Conservation (phyloP, 495 filamentous ascomycete genomes). For the Cetradonia linearis region DNA sequence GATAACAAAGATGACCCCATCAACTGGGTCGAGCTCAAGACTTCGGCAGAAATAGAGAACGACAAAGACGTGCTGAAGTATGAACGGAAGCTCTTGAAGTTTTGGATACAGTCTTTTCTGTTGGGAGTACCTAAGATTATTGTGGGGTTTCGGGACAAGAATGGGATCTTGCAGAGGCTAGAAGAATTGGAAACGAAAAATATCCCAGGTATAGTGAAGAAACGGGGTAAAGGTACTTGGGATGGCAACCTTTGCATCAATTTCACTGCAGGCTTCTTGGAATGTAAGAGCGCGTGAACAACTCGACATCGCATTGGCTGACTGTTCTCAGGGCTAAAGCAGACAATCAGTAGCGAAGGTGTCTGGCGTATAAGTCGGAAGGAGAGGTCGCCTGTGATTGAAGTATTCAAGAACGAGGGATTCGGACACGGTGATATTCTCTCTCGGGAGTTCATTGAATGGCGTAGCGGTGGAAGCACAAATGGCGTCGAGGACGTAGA, state of each 20-base stretch:
- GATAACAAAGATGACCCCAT: constrained; percentile 51
- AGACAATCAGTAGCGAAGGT: constrained; percentile 56
- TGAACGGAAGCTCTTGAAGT: constrained; percentile 84
- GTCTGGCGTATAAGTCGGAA: constrained; percentile 70
- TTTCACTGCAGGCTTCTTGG: constrained; percentile 65
- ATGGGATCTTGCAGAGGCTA: constrained; percentile 59
- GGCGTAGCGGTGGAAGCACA: constrained; percentile 39
- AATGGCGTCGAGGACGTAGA: neutral
- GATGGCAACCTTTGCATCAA: constrained; percentile 87
- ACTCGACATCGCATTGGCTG: constrained; percentile 4
- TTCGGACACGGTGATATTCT: constrained; percentile 66
- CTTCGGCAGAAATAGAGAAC: constrained; percentile 55
- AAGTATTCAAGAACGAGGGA: constrained; percentile 62
- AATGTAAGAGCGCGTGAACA: constrained; percentile 42
- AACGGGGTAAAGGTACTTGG: constrained; percentile 57
- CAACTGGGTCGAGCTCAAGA: constrained; percentile 94
- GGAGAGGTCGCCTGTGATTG: constrained; percentile 47
- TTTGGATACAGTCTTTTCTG: constrained; percentile 94
- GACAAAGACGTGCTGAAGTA: constrained; percentile 60
- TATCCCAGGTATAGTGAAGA: constrained; percentile 64
- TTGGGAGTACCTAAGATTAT: constrained; percentile 82
- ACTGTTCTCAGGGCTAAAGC: constrained; percentile 47
- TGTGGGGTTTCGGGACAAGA: constrained; percentile 69
- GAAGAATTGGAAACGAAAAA: constrained; percentile 67
- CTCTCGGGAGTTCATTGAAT: constrained; percentile 63